A percentile compares a stretch with the other conserved stretches of the same genome.
Conservation (phyloP, 192 early-diverging fungal genomes). For the Lobulomyces angularis region DNA sequence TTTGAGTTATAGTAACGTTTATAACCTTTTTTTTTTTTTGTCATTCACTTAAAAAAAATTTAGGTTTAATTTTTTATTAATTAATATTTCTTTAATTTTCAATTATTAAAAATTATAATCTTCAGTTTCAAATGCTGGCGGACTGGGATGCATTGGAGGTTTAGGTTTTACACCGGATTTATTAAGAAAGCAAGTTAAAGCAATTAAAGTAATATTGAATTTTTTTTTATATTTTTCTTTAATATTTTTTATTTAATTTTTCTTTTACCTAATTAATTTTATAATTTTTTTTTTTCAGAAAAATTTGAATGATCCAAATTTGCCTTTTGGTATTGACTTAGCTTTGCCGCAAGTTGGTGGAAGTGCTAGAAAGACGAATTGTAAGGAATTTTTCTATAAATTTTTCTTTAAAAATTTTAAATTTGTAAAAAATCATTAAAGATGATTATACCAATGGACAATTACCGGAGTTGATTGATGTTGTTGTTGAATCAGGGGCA, state of each 20-base stretch:
- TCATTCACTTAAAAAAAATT: constrained; percentile 10
- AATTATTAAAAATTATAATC: constrained; percentile 24
- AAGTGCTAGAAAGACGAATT: constrained; percentile 31
- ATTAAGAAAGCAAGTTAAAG: constrained; percentile 14
- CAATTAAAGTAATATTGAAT: constrained; percentile 13
- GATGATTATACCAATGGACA: constrained; percentile 26
- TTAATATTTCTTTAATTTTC: too few species aligned
- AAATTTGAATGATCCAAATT: constrained; percentile 14
- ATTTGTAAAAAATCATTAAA: too few species aligned
- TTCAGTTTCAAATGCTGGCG: constrained; percentile 30
- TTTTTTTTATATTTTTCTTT: constrained; percentile 3
- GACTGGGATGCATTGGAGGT: constrained; percentile 32
- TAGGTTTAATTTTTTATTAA: constrained; percentile 21
- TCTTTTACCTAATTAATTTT: background rate
- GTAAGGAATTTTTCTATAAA: too few species aligned
- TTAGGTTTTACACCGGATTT: constrained; percentile 22
- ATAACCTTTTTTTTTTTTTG: background rate
- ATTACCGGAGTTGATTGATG: constrained; percentile 31
- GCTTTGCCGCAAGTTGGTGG: constrained; percentile 33
- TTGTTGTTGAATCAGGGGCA: constrained; percentile 21
- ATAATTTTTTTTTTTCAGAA: constrained; percentile 8
- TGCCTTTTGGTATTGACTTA: constrained; percentile 31
- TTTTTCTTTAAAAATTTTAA: too few species aligned
- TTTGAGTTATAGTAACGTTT: too few species aligned
- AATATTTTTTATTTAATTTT: constrained; percentile 2